Evolutionary conservation across 768 basidiomycete genomes (phyloP), one percentile per base, ranked within the genome.

Genomic region (Artomyces pyxidatus): DNA sequence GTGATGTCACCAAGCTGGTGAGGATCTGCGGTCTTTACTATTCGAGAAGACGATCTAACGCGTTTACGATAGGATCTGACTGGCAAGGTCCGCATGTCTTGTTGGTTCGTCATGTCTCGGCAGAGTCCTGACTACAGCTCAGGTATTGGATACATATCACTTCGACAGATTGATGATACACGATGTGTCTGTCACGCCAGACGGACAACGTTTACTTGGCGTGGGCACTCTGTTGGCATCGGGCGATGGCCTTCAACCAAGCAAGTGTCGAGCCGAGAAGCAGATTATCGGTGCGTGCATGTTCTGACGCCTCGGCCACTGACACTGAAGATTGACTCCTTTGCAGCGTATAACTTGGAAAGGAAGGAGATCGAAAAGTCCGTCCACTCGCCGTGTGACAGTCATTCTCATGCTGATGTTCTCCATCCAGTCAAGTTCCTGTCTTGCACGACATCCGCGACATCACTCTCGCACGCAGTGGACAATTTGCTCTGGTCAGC

Each of bases 391-490:
- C 37, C 29, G 28, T 35, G 14, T 43, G 14, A 30, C 12, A 45
- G 48, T 48, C 44, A 38, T 50, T 47, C 37, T 41, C 37, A 47
- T 46, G 41, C 57, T 16, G 57, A 37, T 30, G 30, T 42, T 10
- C 27, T 10, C 5, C n/a, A n/a, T 22, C 16, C 50, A 87, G 85
- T 60, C 78, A 80, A 66, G 81, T 83, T 0, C 85, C 85, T 4
- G 78, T 86, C 4, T 67, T 87, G 2, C 80, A 85, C 57, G 81
- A 86, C 51, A 81, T 86, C 43, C 77, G 80, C 44, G 80, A 85
- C 58, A 78, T 88, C 32, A 83, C 81, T 0, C 61, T 86, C 25
- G 76, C 81, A 40, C 70, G 73, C 47, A 75, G 74, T 49, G 83
- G 80, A 19, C 67, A 77, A 6, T 68, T 80, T 7, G 85, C 81